These are phyloP conservation scores for Epichloe festucae DNA, from an alignment of 2,329 filamentous ascomycete species.

Conservation along the genomic window DNA sequence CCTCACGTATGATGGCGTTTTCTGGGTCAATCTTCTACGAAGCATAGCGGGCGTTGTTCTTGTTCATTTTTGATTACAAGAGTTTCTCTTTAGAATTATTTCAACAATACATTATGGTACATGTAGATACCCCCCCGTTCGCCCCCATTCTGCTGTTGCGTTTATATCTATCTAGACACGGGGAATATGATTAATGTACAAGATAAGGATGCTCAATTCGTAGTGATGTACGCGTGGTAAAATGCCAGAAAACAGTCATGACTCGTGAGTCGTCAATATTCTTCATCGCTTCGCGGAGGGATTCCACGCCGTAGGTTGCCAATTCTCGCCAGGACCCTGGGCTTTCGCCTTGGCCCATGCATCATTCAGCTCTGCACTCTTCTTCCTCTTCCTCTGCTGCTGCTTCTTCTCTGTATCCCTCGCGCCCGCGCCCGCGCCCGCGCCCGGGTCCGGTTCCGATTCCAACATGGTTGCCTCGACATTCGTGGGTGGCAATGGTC, in stretches of 20 bases:
- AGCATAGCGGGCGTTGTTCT: background rate
- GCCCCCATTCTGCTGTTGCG: background rate
- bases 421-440: background rate
- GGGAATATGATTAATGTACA: background rate
- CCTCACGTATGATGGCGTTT: background rate
- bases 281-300: slow-evolving; percentile 20
- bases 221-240: no score
- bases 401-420: background rate
- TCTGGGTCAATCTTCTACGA: background rate
- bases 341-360: slow-evolving; percentile 44
- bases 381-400: slow-evolving; percentile 2
- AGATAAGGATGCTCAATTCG: background rate
- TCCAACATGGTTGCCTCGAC: background rate
- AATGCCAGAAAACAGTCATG: no score
- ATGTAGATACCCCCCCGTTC: background rate
- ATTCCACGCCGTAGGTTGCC: slow-evolving; percentile 53
- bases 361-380: slow-evolving; percentile 21
- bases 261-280: no score
- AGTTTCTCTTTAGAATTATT: background rate
- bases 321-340: slow-evolving; percentile 44
- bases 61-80: background rate
- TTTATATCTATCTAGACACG: background rate
- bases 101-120: background rate
- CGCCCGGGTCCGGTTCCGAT: slow-evolving; percentile 3
- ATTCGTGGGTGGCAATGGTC: no score